Base-by-base conservation (phyloP, 331 rosid species). In the Rosa hybrid region DNA sequence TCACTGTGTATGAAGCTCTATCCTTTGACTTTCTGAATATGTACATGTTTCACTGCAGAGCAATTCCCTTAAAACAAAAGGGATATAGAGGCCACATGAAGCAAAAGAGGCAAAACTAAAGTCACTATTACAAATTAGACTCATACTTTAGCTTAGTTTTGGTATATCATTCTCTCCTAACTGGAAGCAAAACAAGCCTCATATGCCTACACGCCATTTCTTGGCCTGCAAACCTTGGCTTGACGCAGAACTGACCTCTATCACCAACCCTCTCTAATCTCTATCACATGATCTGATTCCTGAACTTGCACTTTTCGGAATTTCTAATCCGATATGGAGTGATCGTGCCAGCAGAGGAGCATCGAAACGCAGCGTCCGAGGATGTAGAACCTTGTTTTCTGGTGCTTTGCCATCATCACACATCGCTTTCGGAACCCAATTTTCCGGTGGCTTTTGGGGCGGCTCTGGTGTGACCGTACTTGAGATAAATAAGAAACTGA, bases 291-390 rank as follows among this genome's bases (percentile, higher is more conserved):
- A 48, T 20, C 56, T 42, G 56, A 65, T 16, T 53, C 62, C 45
- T 14, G 25, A 41, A 18, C 71, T 9, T 11, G 45, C 20, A 1
- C 59, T 13, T 25, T 65, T 67, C 13, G 5, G 13, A 34, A 18
- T 13, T 12, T 48, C 62, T 86, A 83, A 83, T 88, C 91, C 11
- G 81, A 20, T 20, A 84, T 73, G 27, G 83, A 81, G 78, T 84
- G 87, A 64, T 88, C 88, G 78, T 88, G 84, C 92, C 90, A 88
- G 77, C 92, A 88, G n/a, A 88, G 81, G 51, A 88, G 88, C 92
- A 88, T 88, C 53, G 90, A 84, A 72, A 88, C 77, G 76, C 92
- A 88, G 74, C 92, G 90, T 60, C 90, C 84, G 3, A 86, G 85
- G 78, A 88, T 88, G 56, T 88, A 88, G 84, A 86, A 86, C 68